Evolutionary conservation across 257 asterid species (phyloP).

Genomic region (Leonotis leonurus): DNA sequence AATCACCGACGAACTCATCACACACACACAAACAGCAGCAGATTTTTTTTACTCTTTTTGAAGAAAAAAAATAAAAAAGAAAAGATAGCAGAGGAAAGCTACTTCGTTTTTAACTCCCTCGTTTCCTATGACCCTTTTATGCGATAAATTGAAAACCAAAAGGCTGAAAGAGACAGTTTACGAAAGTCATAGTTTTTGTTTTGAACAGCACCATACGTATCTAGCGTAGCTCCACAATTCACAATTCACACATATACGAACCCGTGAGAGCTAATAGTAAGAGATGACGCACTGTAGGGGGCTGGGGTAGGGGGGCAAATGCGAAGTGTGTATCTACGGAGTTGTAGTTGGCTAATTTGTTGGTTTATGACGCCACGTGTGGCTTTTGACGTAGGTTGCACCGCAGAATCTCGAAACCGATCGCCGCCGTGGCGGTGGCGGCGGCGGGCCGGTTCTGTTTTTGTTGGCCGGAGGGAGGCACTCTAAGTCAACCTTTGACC

Average conservation of each 20-base stretch:
- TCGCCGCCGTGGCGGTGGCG: constrained; percentile 6
- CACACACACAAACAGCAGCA: background rate
- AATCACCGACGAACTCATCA: constrained; percentile 33
- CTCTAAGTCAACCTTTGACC: background rate
- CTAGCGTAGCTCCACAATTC: background rate
- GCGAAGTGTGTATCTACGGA: background rate
- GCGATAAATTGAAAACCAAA: background rate
- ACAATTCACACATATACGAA: background rate
- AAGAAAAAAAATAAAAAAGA: background rate
- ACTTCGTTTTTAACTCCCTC: background rate
- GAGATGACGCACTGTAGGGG: constrained; percentile 6
- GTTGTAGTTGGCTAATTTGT: background rate
- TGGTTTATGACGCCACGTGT: constrained; percentile 24
- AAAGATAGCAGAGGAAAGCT: background rate
- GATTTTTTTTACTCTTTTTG: background rate
- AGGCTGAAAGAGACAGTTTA: background rate
- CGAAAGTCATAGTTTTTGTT: background rate
- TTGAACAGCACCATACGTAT: background rate
- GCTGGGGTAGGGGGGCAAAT: background rate
- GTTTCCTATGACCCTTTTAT: background rate
- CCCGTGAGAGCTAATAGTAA: background rate
- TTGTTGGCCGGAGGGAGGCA: constrained; percentile 13
- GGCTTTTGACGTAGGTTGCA: background rate
- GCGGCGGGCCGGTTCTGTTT: constrained; percentile 6
- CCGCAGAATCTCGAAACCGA: constrained; percentile 1